Evolutionary conservation across 2,329 filamentous ascomycete genomes (phyloP), one percentile per base, ranked within the genome.

Genomic region (Cladobotryum mycophilum): DNA sequence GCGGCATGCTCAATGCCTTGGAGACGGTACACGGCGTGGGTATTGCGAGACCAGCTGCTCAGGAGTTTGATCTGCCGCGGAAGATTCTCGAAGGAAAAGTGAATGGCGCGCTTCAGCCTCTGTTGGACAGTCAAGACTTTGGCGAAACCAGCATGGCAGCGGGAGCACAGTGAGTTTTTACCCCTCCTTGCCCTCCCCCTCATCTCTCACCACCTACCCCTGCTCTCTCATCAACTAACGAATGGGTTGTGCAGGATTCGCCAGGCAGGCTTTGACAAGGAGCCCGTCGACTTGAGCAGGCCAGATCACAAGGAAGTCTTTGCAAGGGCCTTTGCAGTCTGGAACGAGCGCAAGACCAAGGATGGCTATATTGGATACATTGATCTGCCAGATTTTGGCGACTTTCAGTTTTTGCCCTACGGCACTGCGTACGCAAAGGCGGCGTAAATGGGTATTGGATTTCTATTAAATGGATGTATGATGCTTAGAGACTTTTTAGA

Each of bases 21-120:
- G 58, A 76, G 2, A 72, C 72, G 0, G 76, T 85, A 3, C 75
- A 85, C 56, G 81, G 82, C 17, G 69, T 85, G 8, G 82, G 82
- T 0, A 66, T 86, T 17, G 83, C 53, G 2, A 57, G 69, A 2
- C 69, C 71, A 0, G 57, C 56, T 3, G 53, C 58, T 20, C 56
- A 62, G 3, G 59, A 63, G 25, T 58, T 61, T 18, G 61, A 63
- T 11, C 37, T 66, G 13, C 58, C 62, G 1, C 49, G 48, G 15
- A 64, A 63, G 51, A 49, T 66, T 6, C 45, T 65, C 0, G 43
- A 46, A 5, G 49, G 52, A 60, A 67, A 1, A 15, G 70, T 70
- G 5, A 69, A 67, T 13, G 73, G 73, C 0, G 76, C 76, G 0
- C 73, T 83, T 47, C 59, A 77, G 46, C 62, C 68, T 49, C 56